These are phyloP conservation scores for Colletotrichum somersetense DNA, from an alignment of 2,329 filamentous ascomycete genomes.

Conservation along the genomic window DNA sequence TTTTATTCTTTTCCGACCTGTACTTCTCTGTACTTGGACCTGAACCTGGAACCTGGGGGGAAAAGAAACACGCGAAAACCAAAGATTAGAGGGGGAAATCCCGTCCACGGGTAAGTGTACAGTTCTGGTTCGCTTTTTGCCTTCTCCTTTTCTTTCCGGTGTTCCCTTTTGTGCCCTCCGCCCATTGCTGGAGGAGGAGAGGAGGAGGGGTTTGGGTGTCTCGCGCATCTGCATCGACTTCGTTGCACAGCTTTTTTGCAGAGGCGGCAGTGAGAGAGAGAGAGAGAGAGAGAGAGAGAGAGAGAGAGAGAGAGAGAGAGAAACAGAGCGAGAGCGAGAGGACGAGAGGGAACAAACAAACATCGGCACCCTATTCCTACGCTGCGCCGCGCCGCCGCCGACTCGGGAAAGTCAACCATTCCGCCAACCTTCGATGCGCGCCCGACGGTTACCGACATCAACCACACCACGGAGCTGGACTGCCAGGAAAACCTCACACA, in stretches of 20 bases:
- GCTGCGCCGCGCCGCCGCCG: neutral
- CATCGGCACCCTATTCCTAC: neutral
- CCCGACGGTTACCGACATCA: constrained; percentile 25
- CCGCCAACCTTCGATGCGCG: constrained; percentile 21
- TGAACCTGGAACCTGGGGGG: neutral
- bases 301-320: neutral
- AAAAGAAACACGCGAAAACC: constrained; percentile 13
- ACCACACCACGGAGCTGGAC: constrained; percentile 1
- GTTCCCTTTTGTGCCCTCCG: neutral
- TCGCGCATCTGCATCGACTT: constrained; percentile 7
- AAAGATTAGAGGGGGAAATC: neutral
- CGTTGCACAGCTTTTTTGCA: constrained; percentile 13
- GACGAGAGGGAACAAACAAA: neutral
- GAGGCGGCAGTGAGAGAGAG: neutral
- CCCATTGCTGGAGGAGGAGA: no score
- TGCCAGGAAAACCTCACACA: neutral
- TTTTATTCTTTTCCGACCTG: constrained; percentile 32
- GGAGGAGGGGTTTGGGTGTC: neutral
- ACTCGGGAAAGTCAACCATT: neutral
- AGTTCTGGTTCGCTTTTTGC: neutral
- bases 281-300: neutral
- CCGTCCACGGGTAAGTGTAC: constrained; percentile 15
- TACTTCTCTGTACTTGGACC: constrained; percentile 29
- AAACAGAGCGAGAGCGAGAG: neutral
- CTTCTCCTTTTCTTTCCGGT: constrained; percentile 1